phyloP scores from a whole-genome alignment of 495 filamentous ascomycete species.

The Neurospora sublineolata region DNA sequence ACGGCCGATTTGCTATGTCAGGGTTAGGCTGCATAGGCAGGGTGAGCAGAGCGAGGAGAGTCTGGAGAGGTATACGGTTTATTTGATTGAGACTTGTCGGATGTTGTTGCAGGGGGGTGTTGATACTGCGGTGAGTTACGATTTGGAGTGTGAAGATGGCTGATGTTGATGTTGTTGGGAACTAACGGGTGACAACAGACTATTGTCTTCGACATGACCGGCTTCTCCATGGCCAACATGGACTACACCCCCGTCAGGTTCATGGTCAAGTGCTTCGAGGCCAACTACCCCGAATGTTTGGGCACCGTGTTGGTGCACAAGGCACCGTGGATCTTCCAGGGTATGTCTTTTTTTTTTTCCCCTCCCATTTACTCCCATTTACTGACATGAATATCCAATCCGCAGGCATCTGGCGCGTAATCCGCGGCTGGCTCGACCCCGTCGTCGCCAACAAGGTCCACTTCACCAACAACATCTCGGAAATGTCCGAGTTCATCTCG shows the following conservation, averaged over 20 bases:
- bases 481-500: constrained; percentile 68
- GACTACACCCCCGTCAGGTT: constrained; percentile 96
- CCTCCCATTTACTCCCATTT: neutral
- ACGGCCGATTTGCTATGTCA: constrained; percentile 77
- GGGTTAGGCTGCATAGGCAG: constrained; percentile 67
- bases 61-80: constrained; percentile 83
- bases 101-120: constrained; percentile 68
- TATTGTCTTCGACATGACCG: constrained; percentile 91
- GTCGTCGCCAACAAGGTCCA: constrained; percentile 92
- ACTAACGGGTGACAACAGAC: constrained; percentile 32
- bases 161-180: too few relatives aligned
- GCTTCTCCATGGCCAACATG: constrained; percentile 91
- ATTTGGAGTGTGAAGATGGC: constrained; percentile 9
- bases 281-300: constrained; percentile 90
- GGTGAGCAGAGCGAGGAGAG: constrained; percentile 71
- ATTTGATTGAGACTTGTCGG: constrained; percentile 83
- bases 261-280: constrained; percentile 99
- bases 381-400: neutral
- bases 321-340: constrained; percentile 91
- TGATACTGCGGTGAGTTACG: constrained; percentile 73
- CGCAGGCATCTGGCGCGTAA: constrained; percentile 72
- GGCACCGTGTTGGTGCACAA: constrained; percentile 94
- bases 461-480: constrained; percentile 75
- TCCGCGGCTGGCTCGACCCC: constrained; percentile 92
- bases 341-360: constrained; percentile 31